Evolutionary conservation across 163 green algal genomes (phyloP), one percentile per base, ranked within the genome.

Genomic region (Chlorella variabilis): DNA sequence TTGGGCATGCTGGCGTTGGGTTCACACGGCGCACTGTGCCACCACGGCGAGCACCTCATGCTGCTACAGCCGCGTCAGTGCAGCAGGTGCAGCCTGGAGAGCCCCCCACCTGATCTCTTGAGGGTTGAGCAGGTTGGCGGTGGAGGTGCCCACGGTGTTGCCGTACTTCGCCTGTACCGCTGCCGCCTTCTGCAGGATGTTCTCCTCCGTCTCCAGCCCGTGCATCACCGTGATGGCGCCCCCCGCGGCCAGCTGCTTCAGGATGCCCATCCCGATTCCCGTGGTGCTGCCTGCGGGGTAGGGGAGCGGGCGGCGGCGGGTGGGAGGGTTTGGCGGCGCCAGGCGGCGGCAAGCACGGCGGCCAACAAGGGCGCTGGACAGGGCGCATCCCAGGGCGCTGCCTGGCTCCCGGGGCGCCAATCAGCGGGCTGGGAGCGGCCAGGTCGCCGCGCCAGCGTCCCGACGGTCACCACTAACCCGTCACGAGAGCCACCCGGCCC

Each of bases 151-250:
- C 15, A 87, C 78, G 9, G 61, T 77, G 0, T 87, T 87, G 31
- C 86, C 83, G 58, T 84, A 89, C 66, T 89, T 77, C 3, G 82
- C 33, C 23, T 61, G n/a, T 9, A 90, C 63, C 0, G 56, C 80
- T 8, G 27, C 61, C 11, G 77, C 59, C 61, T 90, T 84, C 18
- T 79, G 11, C 45, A 77, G 31, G 11, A 89, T 42, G 75, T 91
- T 71, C 5, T 90, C 78, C 17, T 89, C 77, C 0, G 71, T 18
- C 0, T 82, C 86, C 6, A 96, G 81, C 8, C 93, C 93, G 78
- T 96, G 93, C 89, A 96, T 94, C 2, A 91, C 88, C 0, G 94
- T 91, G 70, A 92, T 89, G 29, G 88, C 88, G 27, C 93, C 93
- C 20, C 89, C 92, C 1, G 51, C 83, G 3, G 91, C 90, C 23